These are phyloP conservation scores for Prunus padus DNA, from an alignment of 306 rosid species.

Conservation along the genomic window DNA sequence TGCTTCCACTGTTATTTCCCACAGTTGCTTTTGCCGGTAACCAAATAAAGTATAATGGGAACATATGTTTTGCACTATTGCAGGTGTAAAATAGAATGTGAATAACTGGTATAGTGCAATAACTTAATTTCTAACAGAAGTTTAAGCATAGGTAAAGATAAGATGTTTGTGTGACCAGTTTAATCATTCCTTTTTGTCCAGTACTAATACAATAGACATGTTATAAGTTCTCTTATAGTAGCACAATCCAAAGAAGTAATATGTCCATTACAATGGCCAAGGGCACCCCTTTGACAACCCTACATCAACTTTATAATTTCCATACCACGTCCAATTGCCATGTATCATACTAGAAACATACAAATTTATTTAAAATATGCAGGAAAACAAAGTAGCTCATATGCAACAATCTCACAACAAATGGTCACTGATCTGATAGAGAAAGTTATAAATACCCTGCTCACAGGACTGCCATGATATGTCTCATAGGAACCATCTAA, in stretches of 20 bases:
- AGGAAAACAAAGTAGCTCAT: neutral
- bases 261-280: neutral
- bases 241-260: neutral
- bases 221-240: neutral
- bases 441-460: constrained; percentile 45
- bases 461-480: constrained; percentile 67
- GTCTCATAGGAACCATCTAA: constrained; percentile 70
- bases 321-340: neutral
- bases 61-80: neutral
- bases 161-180: neutral
- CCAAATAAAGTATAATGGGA: too few species aligned
- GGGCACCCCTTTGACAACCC: neutral
- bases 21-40: too few species aligned
- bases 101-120: neutral
- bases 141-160: too few species aligned
- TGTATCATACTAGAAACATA: neutral
- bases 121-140: neutral
- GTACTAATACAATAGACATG: neutral
- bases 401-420: neutral
- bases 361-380: too few species aligned
- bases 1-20: too few species aligned
- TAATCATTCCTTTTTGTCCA: neutral
- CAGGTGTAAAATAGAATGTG: neutral
- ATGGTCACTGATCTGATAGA: neutral
- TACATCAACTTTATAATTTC: neutral